phyloP scores from a whole-genome alignment of 805 yeast species.

The Candida vaughaniae region DNA sequence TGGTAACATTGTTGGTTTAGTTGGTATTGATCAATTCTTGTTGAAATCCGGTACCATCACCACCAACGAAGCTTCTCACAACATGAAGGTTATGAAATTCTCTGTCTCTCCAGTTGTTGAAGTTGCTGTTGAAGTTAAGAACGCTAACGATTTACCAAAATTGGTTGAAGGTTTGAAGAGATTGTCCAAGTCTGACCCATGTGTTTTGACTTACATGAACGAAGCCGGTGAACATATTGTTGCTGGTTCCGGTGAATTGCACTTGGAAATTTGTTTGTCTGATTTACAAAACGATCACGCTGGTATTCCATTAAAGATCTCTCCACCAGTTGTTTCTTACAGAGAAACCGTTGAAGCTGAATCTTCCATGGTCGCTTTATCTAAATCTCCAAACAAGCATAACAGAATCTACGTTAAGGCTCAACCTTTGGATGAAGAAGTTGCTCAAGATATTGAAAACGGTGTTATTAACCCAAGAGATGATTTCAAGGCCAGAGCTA shows the following conservation, averaged over 20 bases:
- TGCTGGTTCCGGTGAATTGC: slow-evolving; percentile 99
- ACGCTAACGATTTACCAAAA: slow-evolving; percentile 99
- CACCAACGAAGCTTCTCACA: slow-evolving; percentile 95
- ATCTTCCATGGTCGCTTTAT: slow-evolving; percentile 93
- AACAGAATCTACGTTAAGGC: slow-evolving; percentile 99
- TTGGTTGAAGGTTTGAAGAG: slow-evolving; percentile 99
- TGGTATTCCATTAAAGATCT: slow-evolving; percentile 96
- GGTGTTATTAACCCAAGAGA: slow-evolving; percentile 94
- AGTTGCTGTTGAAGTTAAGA: slow-evolving; percentile 99
- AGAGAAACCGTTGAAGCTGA: slow-evolving; percentile 96
- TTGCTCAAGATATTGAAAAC: slow-evolving; percentile 82
- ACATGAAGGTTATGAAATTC: slow-evolving; percentile 99
- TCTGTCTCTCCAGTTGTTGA: slow-evolving; percentile 99
- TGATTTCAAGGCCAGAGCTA: slow-evolving; percentile 98
- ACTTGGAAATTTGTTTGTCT: slow-evolving; percentile 93
- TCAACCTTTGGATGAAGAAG: slow-evolving; percentile 94
- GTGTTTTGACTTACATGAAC: slow-evolving; percentile 84
- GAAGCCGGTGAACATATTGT: slow-evolving; percentile 99
- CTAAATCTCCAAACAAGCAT: slow-evolving; percentile 99
- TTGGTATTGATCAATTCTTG: slow-evolving; percentile 99
- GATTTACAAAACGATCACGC: slow-evolving; percentile 99
- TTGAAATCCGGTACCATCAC: slow-evolving; percentile 99
- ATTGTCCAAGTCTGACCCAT: slow-evolving; percentile 99
- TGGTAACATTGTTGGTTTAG: slow-evolving; percentile 99
- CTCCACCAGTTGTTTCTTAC: slow-evolving; percentile 98